Evolutionary conservation across 257 asterid genomes (phyloP), one percentile per base, ranked within the genome.

Genomic region (Jaltomata sinuosa): DNA sequence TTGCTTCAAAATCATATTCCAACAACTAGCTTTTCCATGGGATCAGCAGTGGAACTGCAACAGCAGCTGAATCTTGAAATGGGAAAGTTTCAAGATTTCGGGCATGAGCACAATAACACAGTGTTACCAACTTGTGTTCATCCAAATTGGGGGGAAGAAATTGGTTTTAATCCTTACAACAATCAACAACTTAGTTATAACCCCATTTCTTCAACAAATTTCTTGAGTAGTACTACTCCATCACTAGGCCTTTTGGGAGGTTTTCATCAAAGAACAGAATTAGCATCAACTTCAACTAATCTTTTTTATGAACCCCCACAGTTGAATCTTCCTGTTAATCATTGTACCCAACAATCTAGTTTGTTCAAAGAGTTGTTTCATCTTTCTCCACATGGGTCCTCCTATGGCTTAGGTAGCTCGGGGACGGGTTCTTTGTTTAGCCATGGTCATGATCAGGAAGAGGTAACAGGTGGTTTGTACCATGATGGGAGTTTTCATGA

Each of bases 321-420:
- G 16, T 29, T 47, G 55, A 80, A 82, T 85, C 61, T 94, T 81
- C 98, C 97, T 34, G 47, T 92, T 84, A 93, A 89, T 80, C 92
- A 91, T 3, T 91, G 93, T 84, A 36, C 91, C 25, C 22, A 92
- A 40, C 98, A 93, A 87, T 97, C 98, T 2, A 96, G 97, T 8
- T 80, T 92, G 80, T 54, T 93, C 84, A 90, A 93, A 78, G 99
- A 96, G 87, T 83, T 96, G 80, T 91, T 96, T 52, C 97, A 92
- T 18, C 85, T 96, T 71, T 69, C 94, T 14, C 95, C 97, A 0
- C 85, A 90, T 77, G 96, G 92, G 1, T 67, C 76, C 22, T 74
- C 81, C 1, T 88, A 89, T 64, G 83, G 89, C 36, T 68, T 88
- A 62, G 91, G 89, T 57, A 89, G 88, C 65, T 80, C 86, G 82